Conservation (phyloP, 352 stramenopile genomes). For the Phytophthora melonis region DNA sequence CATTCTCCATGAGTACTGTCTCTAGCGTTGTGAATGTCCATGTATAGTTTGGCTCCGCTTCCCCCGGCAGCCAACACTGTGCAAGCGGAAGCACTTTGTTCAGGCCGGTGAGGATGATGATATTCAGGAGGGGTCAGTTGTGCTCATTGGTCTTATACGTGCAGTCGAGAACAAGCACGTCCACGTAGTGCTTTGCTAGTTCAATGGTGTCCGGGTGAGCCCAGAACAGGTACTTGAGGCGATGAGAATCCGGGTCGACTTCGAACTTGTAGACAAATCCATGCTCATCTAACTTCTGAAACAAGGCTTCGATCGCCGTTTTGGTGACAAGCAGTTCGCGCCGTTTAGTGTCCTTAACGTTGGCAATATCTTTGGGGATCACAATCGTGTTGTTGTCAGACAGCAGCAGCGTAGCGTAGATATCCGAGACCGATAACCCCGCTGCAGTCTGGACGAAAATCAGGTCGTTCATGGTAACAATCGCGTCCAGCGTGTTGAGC, state of each 20-base stretch:
- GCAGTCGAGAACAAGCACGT: constrained; percentile 16
- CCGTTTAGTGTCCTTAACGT: too few relatives aligned
- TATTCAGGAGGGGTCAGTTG: constrained; percentile 3
- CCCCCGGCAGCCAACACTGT: constrained; percentile 9
- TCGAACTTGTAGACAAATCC: constrained; percentile 6
- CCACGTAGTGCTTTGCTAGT: constrained; percentile 3
- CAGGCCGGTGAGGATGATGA: constrained; percentile 6
- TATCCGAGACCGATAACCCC: too few relatives aligned
- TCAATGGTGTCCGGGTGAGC: constrained; percentile 9
- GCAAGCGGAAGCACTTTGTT: constrained; percentile 17
- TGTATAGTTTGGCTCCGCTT: constrained; percentile 9
- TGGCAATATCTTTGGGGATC: too few relatives aligned
- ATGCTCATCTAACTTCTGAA: not conserved
- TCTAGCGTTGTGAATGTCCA: too few relatives aligned
- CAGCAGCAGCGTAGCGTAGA: too few relatives aligned
- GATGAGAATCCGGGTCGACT: not conserved
- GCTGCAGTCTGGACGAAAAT: too few relatives aligned
- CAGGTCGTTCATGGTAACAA: too few relatives aligned
- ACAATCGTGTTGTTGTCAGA: too few relatives aligned
- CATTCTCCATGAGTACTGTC: too few relatives aligned
- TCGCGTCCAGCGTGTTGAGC: too few relatives aligned
- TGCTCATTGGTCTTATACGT: constrained; percentile 23
- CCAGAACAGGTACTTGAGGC: constrained; percentile 20
- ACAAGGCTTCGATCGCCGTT: not conserved
- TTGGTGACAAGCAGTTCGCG: too few relatives aligned